Conservation (phyloP, 2,329 filamentous ascomycete genomes). For the Trichoderma cornu-damae region DNA sequence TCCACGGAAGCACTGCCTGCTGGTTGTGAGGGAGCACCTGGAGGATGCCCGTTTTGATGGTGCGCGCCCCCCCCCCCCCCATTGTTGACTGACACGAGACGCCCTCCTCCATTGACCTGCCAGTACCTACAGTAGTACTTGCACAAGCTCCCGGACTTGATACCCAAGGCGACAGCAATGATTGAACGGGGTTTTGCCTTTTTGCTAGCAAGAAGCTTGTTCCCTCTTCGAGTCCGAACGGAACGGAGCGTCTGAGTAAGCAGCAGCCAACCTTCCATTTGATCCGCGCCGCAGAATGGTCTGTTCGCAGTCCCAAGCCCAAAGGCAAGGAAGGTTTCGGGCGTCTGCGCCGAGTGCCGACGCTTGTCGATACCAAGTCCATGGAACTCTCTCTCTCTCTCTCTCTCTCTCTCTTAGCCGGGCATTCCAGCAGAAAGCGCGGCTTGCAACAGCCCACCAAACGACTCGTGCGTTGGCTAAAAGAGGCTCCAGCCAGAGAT, state of each 20-base stretch:
- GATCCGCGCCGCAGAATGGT: neutral
- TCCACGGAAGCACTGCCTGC: no score
- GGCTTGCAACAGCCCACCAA: neutral
- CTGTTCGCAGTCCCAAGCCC: conserved; percentile 4
- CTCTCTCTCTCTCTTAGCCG: conserved; percentile 6
- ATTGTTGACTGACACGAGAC: neutral
- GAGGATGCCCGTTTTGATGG: neutral
- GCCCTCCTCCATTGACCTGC: neutral
- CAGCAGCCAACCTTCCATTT: neutral
- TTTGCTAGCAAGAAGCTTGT: no score
- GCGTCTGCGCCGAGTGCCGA: neutral
- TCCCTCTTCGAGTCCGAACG: neutral
- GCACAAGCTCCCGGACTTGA: no score
- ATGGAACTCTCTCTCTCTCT: conserved; percentile 7
- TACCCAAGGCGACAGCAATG: neutral
- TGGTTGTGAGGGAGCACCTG: no score
- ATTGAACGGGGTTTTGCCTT: no score
- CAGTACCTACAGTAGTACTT: neutral
- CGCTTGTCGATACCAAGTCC: conserved; percentile 7
- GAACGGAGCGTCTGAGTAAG: neutral
- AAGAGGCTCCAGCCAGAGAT: neutral
- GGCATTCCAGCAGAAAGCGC: conserved; percentile 7
- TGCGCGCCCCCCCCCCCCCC: no score
- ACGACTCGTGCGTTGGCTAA: neutral
- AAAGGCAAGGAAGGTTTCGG: conserved; percentile 12